Evolutionary conservation across 2,329 filamentous ascomycete genomes (phyloP).

Genomic region (Zalaria obscura): DNA sequence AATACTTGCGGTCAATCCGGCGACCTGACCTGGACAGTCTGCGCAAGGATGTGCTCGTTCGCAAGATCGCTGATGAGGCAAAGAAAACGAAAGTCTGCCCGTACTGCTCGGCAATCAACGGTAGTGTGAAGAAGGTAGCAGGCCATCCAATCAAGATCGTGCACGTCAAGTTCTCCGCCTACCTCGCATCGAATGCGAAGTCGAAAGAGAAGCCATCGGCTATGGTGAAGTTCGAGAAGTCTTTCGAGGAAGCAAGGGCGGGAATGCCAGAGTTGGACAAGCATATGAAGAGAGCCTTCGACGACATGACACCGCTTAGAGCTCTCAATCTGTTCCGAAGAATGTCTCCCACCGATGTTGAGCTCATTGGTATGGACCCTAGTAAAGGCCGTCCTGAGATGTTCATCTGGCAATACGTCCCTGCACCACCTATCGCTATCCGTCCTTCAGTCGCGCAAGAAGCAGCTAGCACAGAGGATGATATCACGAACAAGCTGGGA

Average conservation of each 20-base stretch:
- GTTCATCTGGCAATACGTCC: conserved; percentile 95
- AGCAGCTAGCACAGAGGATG: conserved; percentile 85
- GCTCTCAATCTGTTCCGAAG: conserved; percentile 86
- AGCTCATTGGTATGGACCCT: conserved; percentile 78
- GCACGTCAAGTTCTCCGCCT: conserved; percentile 83
- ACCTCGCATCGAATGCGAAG: conserved; percentile 73
- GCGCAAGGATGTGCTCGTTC: conserved; percentile 67
- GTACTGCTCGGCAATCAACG: conserved; percentile 70
- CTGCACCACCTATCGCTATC: conserved; percentile 86
- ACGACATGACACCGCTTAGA: conserved; percentile 81
- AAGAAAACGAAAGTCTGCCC: conserved; percentile 74
- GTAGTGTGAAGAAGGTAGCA: conserved; percentile 79
- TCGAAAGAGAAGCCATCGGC: conserved; percentile 72
- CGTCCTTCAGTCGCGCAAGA: conserved; percentile 89
- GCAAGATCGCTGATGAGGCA: conserved; percentile 79
- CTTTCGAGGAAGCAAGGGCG: conserved; percentile 66
- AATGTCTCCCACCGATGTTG: conserved; percentile 73
- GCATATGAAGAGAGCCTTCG: conserved; percentile 80
- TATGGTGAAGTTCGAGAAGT: conserved; percentile 74
- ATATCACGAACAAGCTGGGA: conserved; percentile 90
- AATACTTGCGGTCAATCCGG: conserved; percentile 67
- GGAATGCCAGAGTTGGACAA: conserved; percentile 75
- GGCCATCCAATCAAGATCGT: conserved; percentile 74
- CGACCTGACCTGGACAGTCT: conserved; percentile 76
- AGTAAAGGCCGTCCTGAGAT: conserved; percentile 73